Percentiles rank a stretch among this genome's conserved stretches.
Conservation (phyloP, 164 flowering plant species). For the Paratinospora sagittata region DNA sequence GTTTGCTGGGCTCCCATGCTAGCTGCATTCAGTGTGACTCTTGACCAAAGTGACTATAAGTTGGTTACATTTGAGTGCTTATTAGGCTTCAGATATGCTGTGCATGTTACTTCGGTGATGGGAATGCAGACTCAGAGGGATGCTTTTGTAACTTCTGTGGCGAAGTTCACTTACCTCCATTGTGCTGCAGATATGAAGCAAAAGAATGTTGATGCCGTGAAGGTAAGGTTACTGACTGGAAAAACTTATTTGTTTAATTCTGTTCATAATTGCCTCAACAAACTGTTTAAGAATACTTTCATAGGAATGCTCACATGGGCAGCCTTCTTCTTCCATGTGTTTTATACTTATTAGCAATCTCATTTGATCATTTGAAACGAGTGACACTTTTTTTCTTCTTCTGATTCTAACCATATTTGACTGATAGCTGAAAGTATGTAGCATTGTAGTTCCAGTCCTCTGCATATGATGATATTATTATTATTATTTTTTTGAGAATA, state of each 20-base stretch:
- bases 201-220: slow-evolving; percentile 97
- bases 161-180: slow-evolving; percentile 94
- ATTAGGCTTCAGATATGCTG: slow-evolving; percentile 85
- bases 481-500: not conserved
- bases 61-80: slow-evolving; percentile 72
- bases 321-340: not conserved
- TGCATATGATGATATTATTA: not conserved
- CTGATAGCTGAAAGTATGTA: too few relatives aligned
- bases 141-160: slow-evolving; percentile 95
- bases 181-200: slow-evolving; percentile 99
- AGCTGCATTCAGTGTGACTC: slow-evolving; percentile 94
- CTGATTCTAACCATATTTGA: not conserved
- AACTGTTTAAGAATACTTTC: slow-evolving; percentile 1
- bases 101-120: slow-evolving; percentile 93
- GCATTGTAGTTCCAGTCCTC: too few relatives aligned
- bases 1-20: slow-evolving; percentile 99
- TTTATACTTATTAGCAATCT: too few relatives aligned
- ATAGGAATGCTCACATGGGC: not conserved
- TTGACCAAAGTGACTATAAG: slow-evolving; percentile 96
- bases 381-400: not conserved
- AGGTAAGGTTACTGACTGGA: slow-evolving; percentile 39
- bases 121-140: slow-evolving; percentile 98
- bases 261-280: not conserved
- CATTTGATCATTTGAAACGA: too few relatives aligned
- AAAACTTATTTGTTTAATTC: not conserved